Percentiles rank a stretch among this genome's conserved stretches.
phyloP scores from a whole-genome alignment of 371 early-diverging fungal species.

The Mucor racemosus region DNA sequence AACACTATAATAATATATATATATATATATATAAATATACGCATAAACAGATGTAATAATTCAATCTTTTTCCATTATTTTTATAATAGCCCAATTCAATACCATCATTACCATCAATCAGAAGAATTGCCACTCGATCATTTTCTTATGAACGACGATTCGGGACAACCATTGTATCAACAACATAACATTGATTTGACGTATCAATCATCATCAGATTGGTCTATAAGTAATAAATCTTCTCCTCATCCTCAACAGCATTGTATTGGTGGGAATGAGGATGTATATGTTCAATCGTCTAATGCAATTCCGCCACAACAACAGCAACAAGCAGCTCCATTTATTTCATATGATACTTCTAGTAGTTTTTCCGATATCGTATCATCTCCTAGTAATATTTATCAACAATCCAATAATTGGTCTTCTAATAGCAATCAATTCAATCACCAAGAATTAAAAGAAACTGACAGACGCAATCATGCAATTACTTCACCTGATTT shows the following conservation, averaged over 20 bases:
- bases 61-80: neutral
- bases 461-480: neutral
- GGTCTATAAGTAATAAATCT: conserved; percentile 12
- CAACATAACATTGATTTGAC: conserved; percentile 10
- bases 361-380: neutral
- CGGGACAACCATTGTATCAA: conserved; percentile 1
- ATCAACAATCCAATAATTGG: neutral
- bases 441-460: neutral
- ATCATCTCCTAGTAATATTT: neutral
- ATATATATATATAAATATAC: neutral
- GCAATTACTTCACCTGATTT: neutral
- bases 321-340: neutral
- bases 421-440: neutral
- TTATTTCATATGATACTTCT: neutral
- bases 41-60: too few species aligned
- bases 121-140: conserved; percentile 5
- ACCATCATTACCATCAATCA: conserved; percentile 5
- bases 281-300: neutral
- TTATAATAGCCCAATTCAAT: neutral
- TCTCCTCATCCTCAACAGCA: neutral
- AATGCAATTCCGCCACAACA: neutral
- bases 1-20: neutral
- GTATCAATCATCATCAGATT: conserved; percentile 9
- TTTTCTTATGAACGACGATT: conserved; percentile 14
- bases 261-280: neutral